phyloP scores from a whole-genome alignment of 495 filamentous ascomycete genomes.

The Letharia lupina region DNA sequence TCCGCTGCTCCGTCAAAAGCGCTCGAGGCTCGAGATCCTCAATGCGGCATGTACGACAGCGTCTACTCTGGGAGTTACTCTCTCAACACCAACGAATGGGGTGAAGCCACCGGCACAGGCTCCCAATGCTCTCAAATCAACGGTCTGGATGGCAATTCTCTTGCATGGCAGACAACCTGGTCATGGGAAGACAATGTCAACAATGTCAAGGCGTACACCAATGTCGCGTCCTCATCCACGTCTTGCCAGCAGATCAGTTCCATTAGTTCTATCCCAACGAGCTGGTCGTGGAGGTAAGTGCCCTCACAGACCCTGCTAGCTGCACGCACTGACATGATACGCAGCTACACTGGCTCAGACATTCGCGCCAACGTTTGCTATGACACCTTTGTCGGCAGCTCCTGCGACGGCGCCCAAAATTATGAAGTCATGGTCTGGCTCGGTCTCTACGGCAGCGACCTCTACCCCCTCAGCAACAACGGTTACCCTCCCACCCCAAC shows the following conservation, averaged over 20 bases:
- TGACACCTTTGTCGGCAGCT: constrained; percentile 52
- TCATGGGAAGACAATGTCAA: constrained; percentile 44
- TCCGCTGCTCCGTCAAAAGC: constrained; percentile 34
- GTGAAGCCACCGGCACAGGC: constrained; percentile 38
- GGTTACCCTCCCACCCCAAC: constrained; percentile 38
- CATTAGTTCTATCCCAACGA: constrained; percentile 43
- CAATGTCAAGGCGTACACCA: constrained; percentile 55
- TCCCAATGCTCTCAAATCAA: constrained; percentile 50
- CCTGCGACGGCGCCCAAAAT: constrained; percentile 37
- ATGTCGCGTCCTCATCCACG: constrained; percentile 40
- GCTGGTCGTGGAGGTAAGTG: constrained; percentile 46
- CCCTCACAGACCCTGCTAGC: neutral
- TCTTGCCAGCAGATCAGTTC: constrained; percentile 38
- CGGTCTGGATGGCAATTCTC: constrained; percentile 35
- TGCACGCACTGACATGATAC: neutral
- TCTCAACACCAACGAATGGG: constrained; percentile 51
- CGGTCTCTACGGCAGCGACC: constrained; percentile 46
- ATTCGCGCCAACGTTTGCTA: constrained; percentile 58
- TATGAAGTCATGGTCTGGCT: constrained; percentile 73
- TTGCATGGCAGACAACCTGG: constrained; percentile 52
- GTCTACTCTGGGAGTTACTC: constrained; percentile 40
- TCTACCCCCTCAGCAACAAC: constrained; percentile 53
- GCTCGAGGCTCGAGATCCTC: constrained; percentile 35
- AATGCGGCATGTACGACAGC: constrained; percentile 45
- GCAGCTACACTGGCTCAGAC: constrained; percentile 45